These are phyloP conservation scores for Aspergillus ustus DNA, from an alignment of 2,329 filamentous ascomycete genomes.

Conservation along the genomic window DNA sequence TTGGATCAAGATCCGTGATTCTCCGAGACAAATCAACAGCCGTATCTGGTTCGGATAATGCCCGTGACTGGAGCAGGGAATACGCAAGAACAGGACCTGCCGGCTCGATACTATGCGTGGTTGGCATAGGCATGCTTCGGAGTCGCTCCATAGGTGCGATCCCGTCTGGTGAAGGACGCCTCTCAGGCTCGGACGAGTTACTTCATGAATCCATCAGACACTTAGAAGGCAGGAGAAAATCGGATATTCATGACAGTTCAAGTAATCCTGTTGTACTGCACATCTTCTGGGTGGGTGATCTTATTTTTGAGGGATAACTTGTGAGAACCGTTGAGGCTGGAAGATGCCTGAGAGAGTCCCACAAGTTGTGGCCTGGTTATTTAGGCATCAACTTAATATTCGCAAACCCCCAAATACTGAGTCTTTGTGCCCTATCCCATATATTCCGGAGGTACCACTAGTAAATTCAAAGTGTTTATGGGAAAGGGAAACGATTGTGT, in stretches of 20 bases:
- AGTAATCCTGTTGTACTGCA: not conserved
- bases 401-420: not conserved
- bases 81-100: slow-evolving; percentile 39
- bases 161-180: not conserved
- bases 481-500: not conserved
- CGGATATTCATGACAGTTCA: not conserved
- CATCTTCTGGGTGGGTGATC: not conserved
- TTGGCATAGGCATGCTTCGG: slow-evolving; percentile 24
- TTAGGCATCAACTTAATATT: slow-evolving; percentile 10
- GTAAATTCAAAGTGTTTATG: not conserved
- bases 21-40: not conserved
- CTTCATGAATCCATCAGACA: not conserved
- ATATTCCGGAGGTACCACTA: not conserved
- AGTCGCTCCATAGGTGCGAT: not conserved
- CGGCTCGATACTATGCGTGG: slow-evolving; percentile 35
- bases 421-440: not conserved
- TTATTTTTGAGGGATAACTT: not conserved
- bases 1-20: not conserved
- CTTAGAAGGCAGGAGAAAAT: not conserved
- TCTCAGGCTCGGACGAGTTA: not conserved
- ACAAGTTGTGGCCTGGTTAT: slow-evolving; percentile 10
- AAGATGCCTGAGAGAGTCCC: not conserved
- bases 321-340: not conserved
- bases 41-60: not conserved
- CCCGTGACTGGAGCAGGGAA: slow-evolving; percentile 28